Conservation (phyloP, 2,329 filamentous ascomycete genomes). For the Cercospora nicotianae region DNA sequence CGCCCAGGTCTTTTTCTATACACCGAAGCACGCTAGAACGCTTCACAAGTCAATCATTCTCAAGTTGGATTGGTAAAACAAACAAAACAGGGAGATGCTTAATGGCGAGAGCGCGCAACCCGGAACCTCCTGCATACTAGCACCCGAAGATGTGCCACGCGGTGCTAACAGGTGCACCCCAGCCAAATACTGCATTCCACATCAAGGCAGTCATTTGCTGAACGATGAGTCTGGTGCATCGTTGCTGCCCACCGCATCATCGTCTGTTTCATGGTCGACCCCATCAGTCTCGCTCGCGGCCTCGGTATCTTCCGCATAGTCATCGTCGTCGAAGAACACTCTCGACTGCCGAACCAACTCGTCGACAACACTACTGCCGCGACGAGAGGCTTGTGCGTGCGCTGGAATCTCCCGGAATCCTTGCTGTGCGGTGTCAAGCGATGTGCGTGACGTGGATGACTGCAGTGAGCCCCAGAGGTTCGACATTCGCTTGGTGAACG, state of each 20-base stretch:
- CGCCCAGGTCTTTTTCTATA: background rate
- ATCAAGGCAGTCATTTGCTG: background rate
- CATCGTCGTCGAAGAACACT: constrained; percentile 52
- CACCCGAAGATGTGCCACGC: background rate
- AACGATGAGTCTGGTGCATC: background rate
- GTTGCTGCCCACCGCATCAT: constrained; percentile 2
- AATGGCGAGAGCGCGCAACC: background rate
- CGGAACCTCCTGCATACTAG: background rate
- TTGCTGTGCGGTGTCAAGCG: constrained; percentile 28
- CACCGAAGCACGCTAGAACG: background rate
- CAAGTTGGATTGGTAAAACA: background rate
- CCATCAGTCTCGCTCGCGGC: constrained; percentile 13
- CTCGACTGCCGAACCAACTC: constrained; percentile 49
- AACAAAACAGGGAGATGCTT: background rate
- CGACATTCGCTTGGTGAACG: constrained; percentile 35
- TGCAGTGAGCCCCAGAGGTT: constrained; percentile 32
- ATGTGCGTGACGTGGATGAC: constrained; percentile 23
- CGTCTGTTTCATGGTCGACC: constrained; percentile 15
- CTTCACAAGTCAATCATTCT: background rate
- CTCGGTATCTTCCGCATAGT: constrained; percentile 37
- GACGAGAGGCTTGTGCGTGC: constrained; percentile 17
- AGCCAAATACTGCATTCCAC: background rate
- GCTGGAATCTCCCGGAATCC: constrained; percentile 16
- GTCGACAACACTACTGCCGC: constrained; percentile 42
- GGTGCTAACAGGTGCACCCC: background rate